Evolutionary conservation across 75 land plant species (phyloP), one percentile per base, ranked within the genome.

Genomic region (Cupressus sempervirens): DNA sequence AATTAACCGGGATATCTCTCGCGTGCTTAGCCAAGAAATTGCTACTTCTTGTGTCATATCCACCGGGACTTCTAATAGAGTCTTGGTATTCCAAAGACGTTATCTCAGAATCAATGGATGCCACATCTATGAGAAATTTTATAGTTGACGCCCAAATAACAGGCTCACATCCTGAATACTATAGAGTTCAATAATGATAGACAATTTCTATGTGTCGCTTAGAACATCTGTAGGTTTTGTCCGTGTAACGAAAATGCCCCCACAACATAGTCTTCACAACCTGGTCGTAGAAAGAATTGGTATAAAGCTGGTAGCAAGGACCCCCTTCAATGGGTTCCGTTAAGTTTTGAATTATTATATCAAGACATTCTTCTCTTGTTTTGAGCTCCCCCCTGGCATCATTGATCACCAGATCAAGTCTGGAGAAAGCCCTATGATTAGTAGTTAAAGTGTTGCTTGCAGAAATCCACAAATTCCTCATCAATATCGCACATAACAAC

Each of bases 171-270:
- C n/a, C n/a, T n/a, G n/a, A n/a, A n/a, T n/a, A n/a, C n/a, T n/a
- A n/a, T n/a, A n/a, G n/a, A n/a, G n/a, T n/a, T n/a, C n/a, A n/a
- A n/a, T n/a, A n/a, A n/a, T n/a, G n/a, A n/a, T n/a, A n/a, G n/a
- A n/a, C n/a, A n/a, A n/a, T n/a, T n/a, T n/a, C n/a, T n/a, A n/a
- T n/a, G n/a, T n/a, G n/a, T n/a, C n/a, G n/a, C n/a, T n/a, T n/a
- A n/a, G n/a, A n/a, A n/a, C n/a, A n/a, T n/a, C n/a, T n/a, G n/a
- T n/a, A n/a, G n/a, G n/a, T n/a, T n/a, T n/a, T n/a, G n/a, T n/a
- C 90, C 92, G 94, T 18, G 94, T 93, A 84, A 93, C 93, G 46
- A 93, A 86, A 38, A 93, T 90, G 67, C 94, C 94, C 18, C 87
- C 90, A 1, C 32, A 82, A 52, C 82, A 89, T 32, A 93, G 89